phyloP scores from a whole-genome alignment of 805 yeast species.

The Blastobotrys parvus region DNA sequence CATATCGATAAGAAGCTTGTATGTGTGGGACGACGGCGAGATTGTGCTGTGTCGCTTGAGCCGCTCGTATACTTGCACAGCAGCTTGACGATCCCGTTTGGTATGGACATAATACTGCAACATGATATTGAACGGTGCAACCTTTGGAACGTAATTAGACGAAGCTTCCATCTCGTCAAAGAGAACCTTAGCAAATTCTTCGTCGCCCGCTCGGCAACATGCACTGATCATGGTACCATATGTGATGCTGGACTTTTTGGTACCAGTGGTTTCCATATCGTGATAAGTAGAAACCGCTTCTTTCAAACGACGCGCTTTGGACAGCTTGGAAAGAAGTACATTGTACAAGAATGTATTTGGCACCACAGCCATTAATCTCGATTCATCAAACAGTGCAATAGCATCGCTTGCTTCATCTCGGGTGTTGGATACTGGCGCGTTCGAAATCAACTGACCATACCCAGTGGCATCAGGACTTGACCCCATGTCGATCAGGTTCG shows the following conservation, averaged over 20 bases:
- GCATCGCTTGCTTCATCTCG: conserved; percentile 30
- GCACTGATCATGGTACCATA: conserved; percentile 33
- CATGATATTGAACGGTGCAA: conserved; percentile 33
- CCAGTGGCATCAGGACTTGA: conserved; percentile 28
- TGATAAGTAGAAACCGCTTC: conserved; percentile 26
- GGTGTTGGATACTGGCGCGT: conserved; percentile 16
- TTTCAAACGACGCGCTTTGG: conserved; percentile 29
- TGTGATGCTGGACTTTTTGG: conserved; percentile 26
- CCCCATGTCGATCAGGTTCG: conserved; percentile 21
- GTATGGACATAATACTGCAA: conserved; percentile 31
- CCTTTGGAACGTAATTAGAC: conserved; percentile 23
- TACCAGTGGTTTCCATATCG: conserved; percentile 23
- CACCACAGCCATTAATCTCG: conserved; percentile 19
- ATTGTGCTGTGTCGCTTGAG: conserved; percentile 21
- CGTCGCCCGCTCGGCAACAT: conserved; percentile 31
- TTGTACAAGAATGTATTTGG: conserved; percentile 30
- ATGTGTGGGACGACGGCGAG: conserved; percentile 32
- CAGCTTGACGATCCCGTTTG: conserved; percentile 25
- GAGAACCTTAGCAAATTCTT: conserved; percentile 22
- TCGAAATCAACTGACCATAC: conserved; percentile 28
- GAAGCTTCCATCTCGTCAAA: conserved; percentile 30
- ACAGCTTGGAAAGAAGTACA: conserved; percentile 28
- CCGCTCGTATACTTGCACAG: conserved; percentile 25
- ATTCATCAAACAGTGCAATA: conserved; percentile 26
- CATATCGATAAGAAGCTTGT: conserved; percentile 32